Evolutionary conservation across 225 moss, liverwort and hornwort species (phyloP).

Genomic region (Neckera pumila): DNA sequence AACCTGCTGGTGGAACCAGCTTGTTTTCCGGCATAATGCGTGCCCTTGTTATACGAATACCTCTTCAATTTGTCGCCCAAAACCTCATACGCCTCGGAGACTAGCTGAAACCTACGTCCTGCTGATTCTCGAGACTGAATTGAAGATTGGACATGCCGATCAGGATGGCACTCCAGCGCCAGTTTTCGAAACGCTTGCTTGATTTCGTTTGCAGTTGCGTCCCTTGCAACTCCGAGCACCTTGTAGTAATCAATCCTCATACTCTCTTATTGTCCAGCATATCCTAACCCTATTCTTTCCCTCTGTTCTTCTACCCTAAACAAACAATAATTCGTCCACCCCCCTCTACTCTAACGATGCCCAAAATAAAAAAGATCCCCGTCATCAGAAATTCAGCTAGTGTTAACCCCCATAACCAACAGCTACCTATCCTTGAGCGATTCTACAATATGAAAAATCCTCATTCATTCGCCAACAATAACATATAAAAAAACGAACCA

Average conservation of each 20-base stretch:
- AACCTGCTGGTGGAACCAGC: constrained; percentile 36
- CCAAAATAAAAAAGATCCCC: background rate
- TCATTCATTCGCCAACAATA: background rate
- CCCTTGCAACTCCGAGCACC: constrained; percentile 44
- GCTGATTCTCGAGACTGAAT: constrained; percentile 18
- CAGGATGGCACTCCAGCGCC: constrained; percentile 44
- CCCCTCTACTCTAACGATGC: background rate
- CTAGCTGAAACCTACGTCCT: constrained; percentile 36
- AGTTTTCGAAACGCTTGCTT: constrained; percentile 48
- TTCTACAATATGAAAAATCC: background rate
- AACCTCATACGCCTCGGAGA: constrained; percentile 50
- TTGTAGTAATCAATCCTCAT: constrained; percentile 60
- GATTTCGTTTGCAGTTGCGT: constrained; percentile 35
- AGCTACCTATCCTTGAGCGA: background rate
- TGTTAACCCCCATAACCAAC: background rate
- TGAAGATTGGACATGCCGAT: constrained; percentile 33
- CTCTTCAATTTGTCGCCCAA: constrained; percentile 27
- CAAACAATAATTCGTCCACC: background rate
- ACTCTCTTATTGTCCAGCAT: constrained; percentile 5
- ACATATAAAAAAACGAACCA: background rate
- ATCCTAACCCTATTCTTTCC: background rate
- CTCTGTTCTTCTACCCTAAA: background rate
- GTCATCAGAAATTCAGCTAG: background rate
- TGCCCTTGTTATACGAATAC: constrained; percentile 29
- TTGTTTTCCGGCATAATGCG: constrained; percentile 26